A percentile compares a stretch with the other conserved stretches of the same genome.
Conservation (phyloP, 805 yeast species). For the Candida nemodendra region DNA sequence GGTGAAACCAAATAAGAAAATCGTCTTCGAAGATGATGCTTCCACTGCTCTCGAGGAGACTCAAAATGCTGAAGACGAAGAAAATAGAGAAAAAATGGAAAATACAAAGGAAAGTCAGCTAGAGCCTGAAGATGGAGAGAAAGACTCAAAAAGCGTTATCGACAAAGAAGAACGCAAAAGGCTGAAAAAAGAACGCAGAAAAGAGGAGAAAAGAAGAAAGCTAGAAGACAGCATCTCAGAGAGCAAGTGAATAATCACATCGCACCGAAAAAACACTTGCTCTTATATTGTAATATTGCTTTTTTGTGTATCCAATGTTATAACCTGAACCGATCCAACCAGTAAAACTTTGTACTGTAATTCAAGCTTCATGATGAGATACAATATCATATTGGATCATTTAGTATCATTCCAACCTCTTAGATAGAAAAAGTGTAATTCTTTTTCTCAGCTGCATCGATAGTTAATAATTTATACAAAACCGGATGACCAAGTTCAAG, state of each 20-base stretch:
- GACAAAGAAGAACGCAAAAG: constrained; percentile 29
- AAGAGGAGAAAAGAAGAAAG: constrained; percentile 22
- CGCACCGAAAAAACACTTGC: too few relatives aligned
- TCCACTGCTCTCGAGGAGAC: constrained; percentile 8
- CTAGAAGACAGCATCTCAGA: constrained; percentile 2
- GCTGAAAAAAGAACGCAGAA: constrained; percentile 26
- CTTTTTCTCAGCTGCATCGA: too few relatives aligned
- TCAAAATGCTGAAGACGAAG: constrained; percentile 1
- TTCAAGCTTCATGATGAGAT: too few relatives aligned
- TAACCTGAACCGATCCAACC: too few relatives aligned
- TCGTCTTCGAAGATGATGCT: constrained; percentile 16
- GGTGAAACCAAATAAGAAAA: constrained; percentile 11
- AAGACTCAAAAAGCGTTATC: constrained; percentile 4
- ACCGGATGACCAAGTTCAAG: too few relatives aligned
- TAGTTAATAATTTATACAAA: too few relatives aligned
- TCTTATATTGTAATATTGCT: too few relatives aligned
- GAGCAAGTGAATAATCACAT: background rate
- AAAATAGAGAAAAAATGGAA: constrained; percentile 2
- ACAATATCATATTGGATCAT: too few relatives aligned
- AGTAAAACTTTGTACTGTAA: too few relatives aligned
- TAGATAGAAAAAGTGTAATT: too few relatives aligned
- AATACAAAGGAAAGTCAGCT: constrained; percentile 7
- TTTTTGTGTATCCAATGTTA: too few relatives aligned
- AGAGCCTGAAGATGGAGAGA: constrained; percentile 1
- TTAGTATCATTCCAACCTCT: too few relatives aligned